Percentiles rank a stretch among this genome's conserved stretches.
phyloP scores from a whole-genome alignment of 2,329 filamentous ascomycete genomes.

The Dactylellina cionopaga region DNA sequence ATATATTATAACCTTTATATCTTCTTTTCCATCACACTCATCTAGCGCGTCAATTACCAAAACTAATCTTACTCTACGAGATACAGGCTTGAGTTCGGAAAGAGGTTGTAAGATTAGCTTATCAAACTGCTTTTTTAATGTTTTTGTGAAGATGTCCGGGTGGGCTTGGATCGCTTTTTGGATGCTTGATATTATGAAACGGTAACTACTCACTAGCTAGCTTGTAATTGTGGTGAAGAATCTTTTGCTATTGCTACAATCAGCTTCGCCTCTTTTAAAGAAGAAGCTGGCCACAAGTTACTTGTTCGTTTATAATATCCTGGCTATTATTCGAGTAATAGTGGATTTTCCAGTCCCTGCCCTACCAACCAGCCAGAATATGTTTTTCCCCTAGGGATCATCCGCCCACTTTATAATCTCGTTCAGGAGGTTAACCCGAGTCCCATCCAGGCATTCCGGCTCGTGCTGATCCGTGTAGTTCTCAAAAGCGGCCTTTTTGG shows the following conservation, averaged over 20 bases:
- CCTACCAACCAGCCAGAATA: too few relatives aligned
- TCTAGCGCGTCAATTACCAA: constrained; percentile 59
- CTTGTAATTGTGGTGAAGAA: constrained; percentile 48
- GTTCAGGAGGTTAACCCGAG: constrained; percentile 47
- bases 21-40: constrained; percentile 56
- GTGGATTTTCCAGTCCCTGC: too few relatives aligned
- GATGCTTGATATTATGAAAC: neutral
- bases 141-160: constrained; percentile 51
- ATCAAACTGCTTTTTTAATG: constrained; percentile 61
- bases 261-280: too few relatives aligned
- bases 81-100: constrained; percentile 16
- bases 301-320: too few relatives aligned
- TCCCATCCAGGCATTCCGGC: constrained; percentile 53
- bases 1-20: constrained; percentile 51
- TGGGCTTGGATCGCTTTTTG: constrained; percentile 7
- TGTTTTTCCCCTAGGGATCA: constrained; percentile 41
- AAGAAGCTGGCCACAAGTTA: too few relatives aligned
- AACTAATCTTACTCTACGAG: constrained; percentile 3
- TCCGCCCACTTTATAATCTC: constrained; percentile 16
- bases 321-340: too few relatives aligned
- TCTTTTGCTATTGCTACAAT: constrained; percentile 1
- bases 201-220: neutral
- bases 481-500: constrained; percentile 53
- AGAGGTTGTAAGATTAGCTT: constrained; percentile 61
- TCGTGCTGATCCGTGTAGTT: constrained; percentile 53